Conservation (phyloP, 2,329 filamentous ascomycete genomes). For the Alternaria burnsii region DNA sequence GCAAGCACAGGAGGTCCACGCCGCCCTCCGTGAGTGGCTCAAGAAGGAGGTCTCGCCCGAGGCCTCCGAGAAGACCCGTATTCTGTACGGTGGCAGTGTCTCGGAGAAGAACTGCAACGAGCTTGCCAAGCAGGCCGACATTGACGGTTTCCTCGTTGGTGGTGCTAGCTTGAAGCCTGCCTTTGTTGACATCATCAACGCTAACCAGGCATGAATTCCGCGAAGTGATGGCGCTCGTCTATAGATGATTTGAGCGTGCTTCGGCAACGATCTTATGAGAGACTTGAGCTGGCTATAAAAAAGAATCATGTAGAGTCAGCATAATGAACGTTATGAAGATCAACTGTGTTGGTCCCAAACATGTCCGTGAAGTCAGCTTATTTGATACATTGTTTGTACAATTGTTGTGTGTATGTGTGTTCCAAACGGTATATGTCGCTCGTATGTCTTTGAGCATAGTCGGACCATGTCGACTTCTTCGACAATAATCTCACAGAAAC, state of each 20-base stretch:
- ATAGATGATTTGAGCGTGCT: constrained; percentile 38
- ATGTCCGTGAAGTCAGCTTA: neutral
- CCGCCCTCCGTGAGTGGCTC: constrained; percentile 90
- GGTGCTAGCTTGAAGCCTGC: constrained; percentile 97
- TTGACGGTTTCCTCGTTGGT: constrained; percentile 97
- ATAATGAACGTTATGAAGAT: constrained; percentile 14
- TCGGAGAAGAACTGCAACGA: constrained; percentile 98
- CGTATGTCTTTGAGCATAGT: neutral
- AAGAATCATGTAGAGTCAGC: constrained; percentile 7
- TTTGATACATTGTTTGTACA: constrained; percentile 35
- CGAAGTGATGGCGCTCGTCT: constrained; percentile 44
- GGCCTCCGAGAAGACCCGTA: constrained; percentile 85
- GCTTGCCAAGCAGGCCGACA: constrained; percentile 89
- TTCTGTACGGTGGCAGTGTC: constrained; percentile 96
- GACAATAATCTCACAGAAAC: neutral
- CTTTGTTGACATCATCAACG: constrained; percentile 78
- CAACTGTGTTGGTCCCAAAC: neutral
- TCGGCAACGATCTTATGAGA: constrained; percentile 6
- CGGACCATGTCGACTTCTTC: neutral
- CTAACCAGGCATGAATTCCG: constrained; percentile 54
- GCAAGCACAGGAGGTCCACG: constrained; percentile 60
- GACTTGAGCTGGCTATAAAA: neutral
- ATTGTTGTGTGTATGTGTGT: constrained; percentile 26
- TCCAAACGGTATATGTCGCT: neutral
- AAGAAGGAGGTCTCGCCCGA: constrained; percentile 75